A percentile compares a stretch with the other conserved stretches of the same genome.
Evolutionary conservation across 2,329 filamentous ascomycete genomes (phyloP).

Genomic region (Fusarium pseudograminearum): DNA sequence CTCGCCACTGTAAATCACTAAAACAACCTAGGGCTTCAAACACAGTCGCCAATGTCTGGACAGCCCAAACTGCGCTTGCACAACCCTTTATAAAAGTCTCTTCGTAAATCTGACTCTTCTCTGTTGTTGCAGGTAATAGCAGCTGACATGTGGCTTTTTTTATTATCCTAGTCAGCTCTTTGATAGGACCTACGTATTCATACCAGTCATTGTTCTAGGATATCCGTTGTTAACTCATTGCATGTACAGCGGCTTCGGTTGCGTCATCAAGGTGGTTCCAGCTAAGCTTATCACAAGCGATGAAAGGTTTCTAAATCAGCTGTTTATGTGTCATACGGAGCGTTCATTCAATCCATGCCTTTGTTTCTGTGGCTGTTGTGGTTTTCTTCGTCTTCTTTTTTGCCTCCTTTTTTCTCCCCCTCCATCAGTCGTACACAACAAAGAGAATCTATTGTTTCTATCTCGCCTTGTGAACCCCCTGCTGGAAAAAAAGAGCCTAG

Average conservation of each 20-base stretch:
- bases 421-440: background rate
- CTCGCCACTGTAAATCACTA: slow-evolving; percentile 20
- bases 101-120: background rate
- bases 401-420: background rate
- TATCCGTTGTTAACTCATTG: background rate
- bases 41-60: background rate
- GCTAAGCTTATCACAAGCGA: background rate
- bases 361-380: slow-evolving; percentile 13
- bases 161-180: background rate
- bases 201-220: background rate
- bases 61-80: slow-evolving; percentile 11
- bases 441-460: slow-evolving; percentile 24
- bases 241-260: background rate
- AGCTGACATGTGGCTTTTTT: background rate
- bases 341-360: slow-evolving; percentile 19
- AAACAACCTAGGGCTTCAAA: slow-evolving; percentile 4
- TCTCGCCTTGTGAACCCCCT: background rate
- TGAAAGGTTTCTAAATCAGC: background rate
- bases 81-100: slow-evolving; percentile 16
- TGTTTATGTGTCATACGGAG: slow-evolving; percentile 9
- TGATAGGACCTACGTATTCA: background rate
- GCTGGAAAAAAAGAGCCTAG: background rate
- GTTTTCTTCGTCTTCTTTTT: background rate
- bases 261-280: slow-evolving; percentile 21
- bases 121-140: background rate